These are phyloP conservation scores for Bacidia rubella DNA, from an alignment of 495 filamentous ascomycete species.

Conservation along the genomic window DNA sequence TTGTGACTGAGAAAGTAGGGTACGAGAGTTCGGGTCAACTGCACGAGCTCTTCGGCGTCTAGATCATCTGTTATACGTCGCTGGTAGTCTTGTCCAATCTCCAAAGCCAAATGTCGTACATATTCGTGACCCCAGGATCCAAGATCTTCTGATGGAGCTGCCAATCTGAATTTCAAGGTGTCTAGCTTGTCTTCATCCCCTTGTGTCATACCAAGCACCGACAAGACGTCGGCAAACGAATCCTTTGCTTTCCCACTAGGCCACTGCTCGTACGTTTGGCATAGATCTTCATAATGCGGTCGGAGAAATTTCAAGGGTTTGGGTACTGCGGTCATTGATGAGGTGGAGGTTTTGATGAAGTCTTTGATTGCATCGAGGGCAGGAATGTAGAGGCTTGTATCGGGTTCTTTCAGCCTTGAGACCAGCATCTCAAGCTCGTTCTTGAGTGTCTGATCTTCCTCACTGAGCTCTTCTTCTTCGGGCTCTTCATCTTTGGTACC, in stretches of 20 bases:
- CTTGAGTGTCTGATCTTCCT: conserved; percentile 97
- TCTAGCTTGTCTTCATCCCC: conserved; percentile 92
- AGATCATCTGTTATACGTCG: conserved; percentile 56
- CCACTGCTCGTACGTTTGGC: conserved; percentile 80
- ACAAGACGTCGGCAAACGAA: conserved; percentile 86
- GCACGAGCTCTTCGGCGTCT: conserved; percentile 56
- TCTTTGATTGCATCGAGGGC: conserved; percentile 90
- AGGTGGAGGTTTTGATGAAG: conserved; percentile 96
- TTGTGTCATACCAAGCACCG: conserved; percentile 97
- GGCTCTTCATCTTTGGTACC: conserved; percentile 60
- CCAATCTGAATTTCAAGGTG: conserved; percentile 85
- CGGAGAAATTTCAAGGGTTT: conserved; percentile 97
- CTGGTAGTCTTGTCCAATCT: conserved; percentile 87
- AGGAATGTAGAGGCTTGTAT: conserved; percentile 77
- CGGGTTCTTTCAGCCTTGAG: conserved; percentile 83
- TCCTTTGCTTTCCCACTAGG: conserved; percentile 69
- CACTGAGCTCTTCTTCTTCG: conserved; percentile 76
- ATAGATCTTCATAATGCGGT: conserved; percentile 83
- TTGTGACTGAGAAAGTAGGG: conserved; percentile 95
- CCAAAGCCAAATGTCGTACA: conserved; percentile 84
- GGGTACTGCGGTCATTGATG: conserved; percentile 96
- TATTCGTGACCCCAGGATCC: conserved; percentile 99
- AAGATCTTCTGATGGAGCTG: conserved; percentile 81
- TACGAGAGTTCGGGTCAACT: conserved; percentile 71
- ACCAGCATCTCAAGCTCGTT: conserved; percentile 97